Conservation (phyloP, 257 asterid genomes). For the Lycium barbarum region DNA sequence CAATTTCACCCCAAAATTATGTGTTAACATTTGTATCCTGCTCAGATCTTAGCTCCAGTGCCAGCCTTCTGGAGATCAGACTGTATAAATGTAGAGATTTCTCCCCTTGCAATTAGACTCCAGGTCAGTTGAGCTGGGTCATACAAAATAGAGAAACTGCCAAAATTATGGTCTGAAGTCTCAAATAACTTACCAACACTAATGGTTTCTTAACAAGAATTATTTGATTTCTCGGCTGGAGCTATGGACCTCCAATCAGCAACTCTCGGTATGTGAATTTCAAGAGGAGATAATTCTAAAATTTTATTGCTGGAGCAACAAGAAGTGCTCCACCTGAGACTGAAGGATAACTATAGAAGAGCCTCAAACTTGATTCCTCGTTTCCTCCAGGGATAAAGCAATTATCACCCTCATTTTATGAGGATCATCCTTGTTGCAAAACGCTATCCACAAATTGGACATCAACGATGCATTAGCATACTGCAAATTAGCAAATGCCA, state of each 20-base stretch:
- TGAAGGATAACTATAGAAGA: slow-evolving; percentile 76
- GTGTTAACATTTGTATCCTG: slow-evolving; percentile 61
- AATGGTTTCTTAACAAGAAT: slow-evolving; percentile 37
- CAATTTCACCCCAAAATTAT: slow-evolving; percentile 52
- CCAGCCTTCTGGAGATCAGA: slow-evolving; percentile 63
- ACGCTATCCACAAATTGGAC: slow-evolving; percentile 85
- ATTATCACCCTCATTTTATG: slow-evolving; percentile 94
- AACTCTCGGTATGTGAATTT: slow-evolving; percentile 63
- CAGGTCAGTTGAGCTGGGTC: slow-evolving; percentile 55
- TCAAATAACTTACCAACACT: slow-evolving; percentile 59
- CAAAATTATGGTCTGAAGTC: slow-evolving; percentile 67
- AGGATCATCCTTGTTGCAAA: slow-evolving; percentile 95
- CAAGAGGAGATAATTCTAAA: slow-evolving; percentile 77
- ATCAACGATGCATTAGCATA: slow-evolving; percentile 90
- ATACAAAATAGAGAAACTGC: slow-evolving; percentile 60
- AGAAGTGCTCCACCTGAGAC: slow-evolving; percentile 96
- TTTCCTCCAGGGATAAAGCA: slow-evolving; percentile 94
- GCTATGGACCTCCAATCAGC: slow-evolving; percentile 49
- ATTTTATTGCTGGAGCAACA: slow-evolving; percentile 80
- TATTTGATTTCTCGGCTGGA: slow-evolving; percentile 40
- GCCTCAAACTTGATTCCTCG: slow-evolving; percentile 72
- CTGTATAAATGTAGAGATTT: slow-evolving; percentile 54
- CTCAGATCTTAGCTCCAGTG: slow-evolving; percentile 62
- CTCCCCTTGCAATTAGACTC: slow-evolving; percentile 54
- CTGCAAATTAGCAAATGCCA: slow-evolving; percentile 97